Percentiles rank a stretch among this genome's conserved stretches.
phyloP scores from a whole-genome alignment of 305 asterid species.

The Stenogyne calaminthoides region DNA sequence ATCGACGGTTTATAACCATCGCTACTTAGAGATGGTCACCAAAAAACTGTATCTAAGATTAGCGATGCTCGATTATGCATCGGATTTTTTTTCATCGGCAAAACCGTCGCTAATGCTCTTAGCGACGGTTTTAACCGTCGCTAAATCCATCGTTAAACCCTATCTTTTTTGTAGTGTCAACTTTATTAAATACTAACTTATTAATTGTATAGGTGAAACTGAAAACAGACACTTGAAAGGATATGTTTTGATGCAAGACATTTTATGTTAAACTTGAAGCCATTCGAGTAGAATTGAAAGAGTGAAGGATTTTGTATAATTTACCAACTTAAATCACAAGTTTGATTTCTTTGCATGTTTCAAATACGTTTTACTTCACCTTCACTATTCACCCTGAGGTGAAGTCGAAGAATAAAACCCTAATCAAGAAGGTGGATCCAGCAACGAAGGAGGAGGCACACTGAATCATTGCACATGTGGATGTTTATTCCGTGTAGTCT shows the following conservation, averaged over 20 bases:
- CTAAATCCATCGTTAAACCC: no score
- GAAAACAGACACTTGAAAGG: background rate
- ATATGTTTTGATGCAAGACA: background rate
- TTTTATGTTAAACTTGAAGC: background rate
- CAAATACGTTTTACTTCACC: slow-evolving; percentile 68
- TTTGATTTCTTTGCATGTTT: slow-evolving; percentile 25
- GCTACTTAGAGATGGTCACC: no score
- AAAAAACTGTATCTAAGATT: no score
- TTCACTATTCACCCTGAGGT: slow-evolving; percentile 89
- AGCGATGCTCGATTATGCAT: no score
- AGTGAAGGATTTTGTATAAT: background rate
- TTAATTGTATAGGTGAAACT: background rate
- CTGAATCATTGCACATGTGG: slow-evolving; percentile 69
- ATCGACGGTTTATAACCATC: no score
- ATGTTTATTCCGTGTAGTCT: slow-evolving; percentile 54
- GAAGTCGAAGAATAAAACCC: slow-evolving; percentile 54
- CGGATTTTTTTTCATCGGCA: no score
- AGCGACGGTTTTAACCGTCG: no score
- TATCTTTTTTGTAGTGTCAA: no score
- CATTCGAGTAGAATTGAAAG: background rate
- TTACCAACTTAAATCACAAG: background rate
- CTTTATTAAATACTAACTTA: no score
- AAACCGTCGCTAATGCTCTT: no score
- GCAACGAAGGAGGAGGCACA: slow-evolving; percentile 93
- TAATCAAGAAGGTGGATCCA: slow-evolving; percentile 88